Evolutionary conservation across 306 rosid species (phyloP).

Genomic region (Macrotyloma uniflorum): DNA sequence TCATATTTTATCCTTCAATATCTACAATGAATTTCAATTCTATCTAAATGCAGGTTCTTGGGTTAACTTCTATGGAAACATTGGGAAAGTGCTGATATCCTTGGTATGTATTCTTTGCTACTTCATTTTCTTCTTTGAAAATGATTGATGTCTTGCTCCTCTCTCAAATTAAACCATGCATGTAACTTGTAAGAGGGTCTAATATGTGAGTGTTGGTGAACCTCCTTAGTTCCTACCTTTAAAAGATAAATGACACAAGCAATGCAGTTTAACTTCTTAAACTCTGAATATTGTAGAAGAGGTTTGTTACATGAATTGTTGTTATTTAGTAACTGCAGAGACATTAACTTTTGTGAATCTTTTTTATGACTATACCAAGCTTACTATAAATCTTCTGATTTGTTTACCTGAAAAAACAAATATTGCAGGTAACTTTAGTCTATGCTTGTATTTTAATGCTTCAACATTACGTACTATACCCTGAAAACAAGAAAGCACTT

Average conservation of each 20-base stretch:
- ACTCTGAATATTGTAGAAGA: too few relatives aligned
- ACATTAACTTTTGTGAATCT: too few relatives aligned
- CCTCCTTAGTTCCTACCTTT: too few relatives aligned
- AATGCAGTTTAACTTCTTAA: too few relatives aligned
- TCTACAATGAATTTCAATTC: slow-evolving; percentile 13
- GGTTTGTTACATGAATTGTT: too few relatives aligned
- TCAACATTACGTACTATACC: slow-evolving; percentile 75
- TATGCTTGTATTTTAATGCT: slow-evolving; percentile 69
- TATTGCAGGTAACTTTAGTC: slow-evolving; percentile 68
- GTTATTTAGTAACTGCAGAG: too few relatives aligned
- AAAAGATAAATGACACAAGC: not conserved
- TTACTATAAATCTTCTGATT: too few relatives aligned
- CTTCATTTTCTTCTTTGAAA: not conserved
- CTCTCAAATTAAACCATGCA: too few relatives aligned
- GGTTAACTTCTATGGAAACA: slow-evolving; percentile 83
- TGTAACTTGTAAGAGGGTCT: too few relatives aligned
- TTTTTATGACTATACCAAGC: not conserved
- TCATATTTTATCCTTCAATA: slow-evolving; percentile 8
- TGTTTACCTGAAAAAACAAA: too few relatives aligned
- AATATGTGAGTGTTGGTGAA: too few relatives aligned
- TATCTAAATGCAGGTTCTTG: slow-evolving; percentile 59
- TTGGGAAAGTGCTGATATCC: slow-evolving; percentile 77
- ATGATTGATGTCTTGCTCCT: too few relatives aligned
- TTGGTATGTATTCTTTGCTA: slow-evolving; percentile 52
- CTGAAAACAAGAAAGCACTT: slow-evolving; percentile 40